Percentiles rank a stretch among this genome's conserved stretches.
Conservation (phyloP, 306 rosid genomes). For the Hylodesmum podocarpum region DNA sequence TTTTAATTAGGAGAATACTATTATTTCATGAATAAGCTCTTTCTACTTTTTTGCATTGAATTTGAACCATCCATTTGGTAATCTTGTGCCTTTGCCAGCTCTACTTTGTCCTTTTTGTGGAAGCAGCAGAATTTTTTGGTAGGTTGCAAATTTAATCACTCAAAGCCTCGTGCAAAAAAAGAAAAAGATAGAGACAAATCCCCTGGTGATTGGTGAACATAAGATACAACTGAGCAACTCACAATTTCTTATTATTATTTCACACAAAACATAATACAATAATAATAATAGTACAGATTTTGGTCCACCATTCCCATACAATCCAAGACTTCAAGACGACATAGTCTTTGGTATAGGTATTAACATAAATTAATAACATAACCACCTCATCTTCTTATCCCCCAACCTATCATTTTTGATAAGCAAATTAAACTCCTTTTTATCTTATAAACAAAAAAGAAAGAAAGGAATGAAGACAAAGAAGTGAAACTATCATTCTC, state of each 20-base stretch:
- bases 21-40: neutral
- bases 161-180: neutral
- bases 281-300: conserved; percentile 16
- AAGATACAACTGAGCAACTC: conserved; percentile 13
- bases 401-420: neutral
- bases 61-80: conserved; percentile 19
- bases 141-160: conserved; percentile 1
- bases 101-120: neutral
- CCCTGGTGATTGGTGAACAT: neutral
- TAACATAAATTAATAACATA: conserved; percentile 13
- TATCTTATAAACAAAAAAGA: conserved; percentile 20
- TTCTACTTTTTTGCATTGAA: neutral
- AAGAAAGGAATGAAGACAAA: neutral
- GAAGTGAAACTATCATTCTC: neutral
- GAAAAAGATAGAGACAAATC: neutral
- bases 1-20: neutral
- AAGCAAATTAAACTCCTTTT: neutral
- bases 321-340: conserved; percentile 20
- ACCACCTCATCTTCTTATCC: neutral
- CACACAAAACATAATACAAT: conserved; percentile 27
- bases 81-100: conserved; percentile 1
- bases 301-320: conserved; percentile 14
- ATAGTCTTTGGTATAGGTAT: conserved; percentile 9
- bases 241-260: conserved; percentile 46
- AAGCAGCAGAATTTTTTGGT: neutral